Base-by-base conservation (phyloP, 2,329 filamentous ascomycete genomes). In the Apiospora koreana region DNA sequence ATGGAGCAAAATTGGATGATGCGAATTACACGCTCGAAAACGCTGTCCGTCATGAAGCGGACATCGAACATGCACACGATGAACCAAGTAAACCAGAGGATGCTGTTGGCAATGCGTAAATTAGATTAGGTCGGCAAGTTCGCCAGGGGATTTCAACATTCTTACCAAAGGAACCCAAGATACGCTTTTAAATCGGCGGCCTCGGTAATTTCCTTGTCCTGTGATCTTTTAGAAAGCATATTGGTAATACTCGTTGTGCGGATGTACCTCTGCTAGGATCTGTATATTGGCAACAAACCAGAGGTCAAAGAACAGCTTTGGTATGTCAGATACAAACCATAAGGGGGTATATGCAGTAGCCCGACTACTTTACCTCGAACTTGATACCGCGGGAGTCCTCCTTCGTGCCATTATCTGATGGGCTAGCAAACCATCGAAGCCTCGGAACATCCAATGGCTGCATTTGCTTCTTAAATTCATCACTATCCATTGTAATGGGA, bases 61-160 rank as follows among this genome's bases (percentile, higher is more conserved):
- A 92, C 86, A 77, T 92, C 90, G 76, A 89, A 91, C 1, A 92
- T 79, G 18, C 86, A 85, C 28, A 89, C 86, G 70, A 89, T 83
- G 46, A 91, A 85, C 90, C 90, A 92, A 10, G 87, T 91, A 71
- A 90, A 86, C 90, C 89, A 92, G 5, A 92, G 79, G 70, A 84
- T 78, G 0, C 77, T 77, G 10, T 21, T 25, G 12, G 41, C 25
- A 7, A 10, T 45, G 74, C 68, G 6, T 18, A 8, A 31, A 25
- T 25, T 5, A 73, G 3, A 42, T 43, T 16, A 16, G 12, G 12
- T 1, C 2, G 14, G 12, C 41, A 2, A 4, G 12, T 3, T 1
- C 2, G 14, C 4, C 41, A 2, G 4, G 12, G 1, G 14, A 43
- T 43, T 3, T n/a, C n/a, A 16, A 16, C 14, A 43, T 77, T 76